phyloP scores from a whole-genome alignment of 768 basidiomycete species.

The Lactarius tabidus region DNA sequence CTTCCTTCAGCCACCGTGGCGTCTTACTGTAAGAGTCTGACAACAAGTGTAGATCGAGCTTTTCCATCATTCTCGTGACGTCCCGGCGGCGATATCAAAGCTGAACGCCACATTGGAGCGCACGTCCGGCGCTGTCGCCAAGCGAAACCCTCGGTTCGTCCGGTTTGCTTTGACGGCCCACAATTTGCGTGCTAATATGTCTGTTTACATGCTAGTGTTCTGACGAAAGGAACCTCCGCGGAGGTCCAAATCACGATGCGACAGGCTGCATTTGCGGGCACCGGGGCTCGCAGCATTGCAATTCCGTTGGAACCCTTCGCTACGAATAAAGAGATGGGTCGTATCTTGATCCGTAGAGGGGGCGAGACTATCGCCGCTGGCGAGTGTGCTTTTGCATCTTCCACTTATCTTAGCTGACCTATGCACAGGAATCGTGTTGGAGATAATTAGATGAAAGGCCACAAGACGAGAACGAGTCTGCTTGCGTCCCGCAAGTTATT shows the following conservation, averaged over 20 bases:
- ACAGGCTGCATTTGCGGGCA: conserved; percentile 46
- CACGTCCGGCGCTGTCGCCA: conserved; percentile 64
- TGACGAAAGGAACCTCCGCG: conserved; percentile 82
- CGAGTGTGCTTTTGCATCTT: conserved; percentile 30
- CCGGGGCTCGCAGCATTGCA: conserved; percentile 43
- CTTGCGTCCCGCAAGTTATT: neutral
- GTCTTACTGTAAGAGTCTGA: neutral
- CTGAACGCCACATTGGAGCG: conserved; percentile 79
- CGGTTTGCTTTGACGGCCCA: conserved; percentile 2
- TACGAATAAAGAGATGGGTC: conserved; percentile 93
- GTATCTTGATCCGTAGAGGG: conserved; percentile 78
- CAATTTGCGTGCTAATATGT: neutral
- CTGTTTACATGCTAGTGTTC: conserved; percentile 48
- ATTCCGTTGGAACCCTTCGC: conserved; percentile 87
- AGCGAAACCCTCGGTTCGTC: conserved; percentile 74
- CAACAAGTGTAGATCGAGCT: conserved; percentile 60
- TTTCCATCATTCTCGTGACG: conserved; percentile 90
- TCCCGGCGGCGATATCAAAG: conserved; percentile 84
- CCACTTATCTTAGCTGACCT: neutral
- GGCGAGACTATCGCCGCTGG: conserved; percentile 96
- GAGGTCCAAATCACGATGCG: conserved; percentile 81
- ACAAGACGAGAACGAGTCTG: neutral
- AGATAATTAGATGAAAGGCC: conserved; percentile 8
- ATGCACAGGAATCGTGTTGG: conserved; percentile 18
- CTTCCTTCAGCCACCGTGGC: neutral